Conservation (phyloP, 2,329 filamentous ascomycete genomes). For the Mycosphaerella sp. region DNA sequence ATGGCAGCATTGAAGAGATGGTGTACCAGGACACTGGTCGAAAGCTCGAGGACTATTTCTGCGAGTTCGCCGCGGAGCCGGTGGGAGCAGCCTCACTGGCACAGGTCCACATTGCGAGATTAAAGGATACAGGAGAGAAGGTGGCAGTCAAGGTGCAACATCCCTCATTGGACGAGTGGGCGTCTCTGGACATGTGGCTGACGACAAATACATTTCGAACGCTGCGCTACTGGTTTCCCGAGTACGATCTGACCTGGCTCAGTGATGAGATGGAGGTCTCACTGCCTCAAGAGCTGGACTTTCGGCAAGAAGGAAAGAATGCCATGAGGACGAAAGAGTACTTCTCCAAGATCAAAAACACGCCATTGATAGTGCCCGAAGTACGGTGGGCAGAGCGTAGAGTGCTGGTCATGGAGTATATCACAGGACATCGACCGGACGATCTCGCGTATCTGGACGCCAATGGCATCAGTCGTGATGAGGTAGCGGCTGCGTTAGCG, state of each 20-base stretch:
- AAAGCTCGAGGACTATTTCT: constrained; percentile 74
- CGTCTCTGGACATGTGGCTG: constrained; percentile 75
- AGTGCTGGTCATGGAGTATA: constrained; percentile 91
- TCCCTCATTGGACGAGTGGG: constrained; percentile 81
- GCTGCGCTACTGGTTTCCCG: constrained; percentile 87
- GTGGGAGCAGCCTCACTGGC: constrained; percentile 91
- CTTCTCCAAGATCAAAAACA: constrained; percentile 64
- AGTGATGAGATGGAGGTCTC: constrained; percentile 88
- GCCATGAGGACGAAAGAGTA: constrained; percentile 72
- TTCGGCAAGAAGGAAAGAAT: constrained; percentile 77
- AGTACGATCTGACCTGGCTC: constrained; percentile 96
- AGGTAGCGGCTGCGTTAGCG: constrained; percentile 84
- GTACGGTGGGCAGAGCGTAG: constrained; percentile 84
- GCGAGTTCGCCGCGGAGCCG: constrained; percentile 69
- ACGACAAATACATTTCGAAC: constrained; percentile 86
- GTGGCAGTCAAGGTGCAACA: constrained; percentile 98
- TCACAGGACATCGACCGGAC: constrained; percentile 79
- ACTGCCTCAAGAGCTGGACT: constrained; percentile 86
- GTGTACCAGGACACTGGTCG: constrained; percentile 75
- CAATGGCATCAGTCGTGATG: constrained; percentile 84
- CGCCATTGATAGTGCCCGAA: constrained; percentile 82
- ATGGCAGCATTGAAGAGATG: constrained; percentile 80
- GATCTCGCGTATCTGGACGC: constrained; percentile 80
- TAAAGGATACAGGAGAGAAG: constrained; percentile 73
- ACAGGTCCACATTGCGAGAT: constrained; percentile 82